Base-by-base conservation (phyloP, 371 early-diverging fungal species). In the Dinochytrium kinnereticum region DNA sequence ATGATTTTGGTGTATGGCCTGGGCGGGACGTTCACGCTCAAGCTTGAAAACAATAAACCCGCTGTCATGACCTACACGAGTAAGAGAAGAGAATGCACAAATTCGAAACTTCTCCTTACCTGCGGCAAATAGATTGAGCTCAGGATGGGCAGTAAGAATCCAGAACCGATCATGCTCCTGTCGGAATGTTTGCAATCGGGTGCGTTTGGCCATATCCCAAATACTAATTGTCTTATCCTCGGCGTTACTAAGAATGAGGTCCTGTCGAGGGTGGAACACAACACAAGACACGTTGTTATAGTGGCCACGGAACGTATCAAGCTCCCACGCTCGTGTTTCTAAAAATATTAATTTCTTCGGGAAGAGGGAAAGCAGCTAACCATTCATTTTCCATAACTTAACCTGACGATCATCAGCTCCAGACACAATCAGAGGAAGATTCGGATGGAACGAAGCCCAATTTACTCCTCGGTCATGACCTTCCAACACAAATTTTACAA, bases 401-500 rank as follows among this genome's bases (percentile, higher is more conserved):
- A 99, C 92, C 76, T 95, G 95, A 71, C 98, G 94, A 84, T 99
- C 99, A 81, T 99, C 99, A 70, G 96, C 95, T 68, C 96, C 95
- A 28, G 98, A 96, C 1, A 97, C 93, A 78, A 99, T 94, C 73
- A 96, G 83, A 15, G 96, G 96, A 69, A 94, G 84, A 2, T 91
- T 94, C 17, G 97, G 96, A 78, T 98, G 96, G 88, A 98, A 96
- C 15, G 94, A 83, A 3, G 96, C 97, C 94, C 96, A 96, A 87
- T 99, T 99, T 74, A 99, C 97, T 61, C 99, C 99, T 72, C 98
- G 94, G 70, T 97, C 97, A 78, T 99, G 99, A 15, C 98, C 99
- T 79, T 99, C 99, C 26, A 99, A 86, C 21, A 99, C 98, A 84
- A 93, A 99, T 81, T 98, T 98, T 64, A 98, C 96, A 76, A 95